phyloP scores from a whole-genome alignment of 441 rosid genomes.

The Viola pubescens region DNA sequence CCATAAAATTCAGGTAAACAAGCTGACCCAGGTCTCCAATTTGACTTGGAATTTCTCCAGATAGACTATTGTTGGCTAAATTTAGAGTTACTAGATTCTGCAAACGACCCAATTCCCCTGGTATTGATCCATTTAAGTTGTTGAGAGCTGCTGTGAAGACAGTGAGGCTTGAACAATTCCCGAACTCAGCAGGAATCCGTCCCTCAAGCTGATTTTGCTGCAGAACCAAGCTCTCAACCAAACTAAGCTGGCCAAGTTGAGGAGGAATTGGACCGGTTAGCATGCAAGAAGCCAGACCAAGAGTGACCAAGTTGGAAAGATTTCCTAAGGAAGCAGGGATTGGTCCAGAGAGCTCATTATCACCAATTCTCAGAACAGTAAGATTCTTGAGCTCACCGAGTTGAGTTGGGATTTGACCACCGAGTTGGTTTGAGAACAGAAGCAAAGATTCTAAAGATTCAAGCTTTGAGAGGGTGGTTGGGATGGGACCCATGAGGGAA shows the following conservation, averaged over 20 bases:
- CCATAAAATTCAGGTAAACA: slow-evolving; percentile 48
- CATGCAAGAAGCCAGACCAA: slow-evolving; percentile 64
- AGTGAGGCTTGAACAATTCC: slow-evolving; percentile 63
- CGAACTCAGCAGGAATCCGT: slow-evolving; percentile 53
- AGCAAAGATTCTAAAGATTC: slow-evolving; percentile 61
- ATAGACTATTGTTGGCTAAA: slow-evolving; percentile 58
- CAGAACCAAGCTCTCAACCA: slow-evolving; percentile 35
- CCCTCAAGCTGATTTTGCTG: slow-evolving; percentile 61
- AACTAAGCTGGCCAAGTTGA: slow-evolving; percentile 42
- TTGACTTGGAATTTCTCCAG: slow-evolving; percentile 54
- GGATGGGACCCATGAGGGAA: slow-evolving; percentile 65
- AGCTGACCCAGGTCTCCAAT: slow-evolving; percentile 56
- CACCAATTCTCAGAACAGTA: slow-evolving; percentile 59
- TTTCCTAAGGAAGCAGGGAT: slow-evolving; percentile 55
- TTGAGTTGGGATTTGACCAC: slow-evolving; percentile 57
- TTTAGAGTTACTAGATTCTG: slow-evolving; percentile 48
- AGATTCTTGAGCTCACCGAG: slow-evolving; percentile 53
- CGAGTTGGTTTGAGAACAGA: slow-evolving; percentile 72
- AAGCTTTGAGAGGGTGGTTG: slow-evolving; percentile 68
- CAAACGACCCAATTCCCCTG: slow-evolving; percentile 46
- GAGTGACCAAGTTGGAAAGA: slow-evolving; percentile 41
- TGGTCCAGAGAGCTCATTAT: slow-evolving; percentile 57
- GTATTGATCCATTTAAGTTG: slow-evolving; percentile 67
- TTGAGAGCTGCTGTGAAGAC: slow-evolving; percentile 46
- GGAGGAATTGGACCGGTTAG: slow-evolving; percentile 59